Evolutionary conservation across 2,329 filamentous ascomycete species (phyloP), one percentile per base, ranked within the genome.

Genomic region (Catunica adiposa): DNA sequence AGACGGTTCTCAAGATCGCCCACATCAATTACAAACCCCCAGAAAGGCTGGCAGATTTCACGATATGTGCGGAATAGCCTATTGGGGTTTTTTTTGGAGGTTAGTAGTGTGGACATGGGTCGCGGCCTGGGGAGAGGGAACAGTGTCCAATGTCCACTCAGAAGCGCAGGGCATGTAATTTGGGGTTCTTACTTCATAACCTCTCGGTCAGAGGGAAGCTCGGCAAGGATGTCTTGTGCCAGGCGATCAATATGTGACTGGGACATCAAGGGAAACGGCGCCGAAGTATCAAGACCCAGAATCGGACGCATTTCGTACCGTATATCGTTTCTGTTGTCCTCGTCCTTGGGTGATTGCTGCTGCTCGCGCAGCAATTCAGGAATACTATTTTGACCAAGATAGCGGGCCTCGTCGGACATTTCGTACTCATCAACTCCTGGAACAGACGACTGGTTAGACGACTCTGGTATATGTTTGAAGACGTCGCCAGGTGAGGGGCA

Each of bases 201-300:
- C 64, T 83, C 80, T 37, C 79, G 69, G 61, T 83, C 79, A 0
- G 79, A 80, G 1, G 80, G 80, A 20, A 83, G 68, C 62, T 82
- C 78, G 5, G 73, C 69, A 1, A 75, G 75, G 51, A 83, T 82
- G 58, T 83, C 80, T 25, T 73, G 69, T 0, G 78, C 79, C 58
- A 83, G 66, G 54, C 70, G 72, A 60, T 82, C 76, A 40, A 83
- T 72, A 59, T 83, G 79, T 31, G 74, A 72, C 17, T 75, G 71
- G 6, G 80, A 83, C 80, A 83, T 83, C 62, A 83, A 71, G 25
- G 80, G 80, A 62, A 82, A 83, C 1, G 80, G 79, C 29, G 80
- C 79, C 34, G 79, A 82, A 56, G 78, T 82, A 62, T 83, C 79
- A 37, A 83, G 69, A 14, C 80, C 80, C 23, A 83, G 70, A 52